phyloP scores from a whole-genome alignment of 208 protist species.

The Ichthyophonus hoferi region DNA sequence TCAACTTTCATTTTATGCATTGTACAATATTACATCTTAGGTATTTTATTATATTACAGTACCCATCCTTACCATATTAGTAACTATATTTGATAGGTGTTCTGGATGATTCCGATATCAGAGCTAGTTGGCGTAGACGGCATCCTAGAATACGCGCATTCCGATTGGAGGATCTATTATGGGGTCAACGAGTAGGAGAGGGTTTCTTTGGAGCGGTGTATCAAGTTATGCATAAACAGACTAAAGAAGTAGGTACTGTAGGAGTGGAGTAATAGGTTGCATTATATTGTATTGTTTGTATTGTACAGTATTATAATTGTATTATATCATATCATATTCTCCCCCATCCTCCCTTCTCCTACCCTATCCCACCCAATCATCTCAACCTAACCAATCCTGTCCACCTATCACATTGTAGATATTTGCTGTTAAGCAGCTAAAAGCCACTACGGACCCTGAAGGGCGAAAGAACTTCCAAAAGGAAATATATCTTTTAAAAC shows the following conservation, averaged over 20 bases:
- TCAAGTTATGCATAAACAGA: background rate
- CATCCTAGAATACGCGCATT: background rate
- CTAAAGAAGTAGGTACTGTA: background rate
- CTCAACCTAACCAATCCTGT: too few relatives aligned
- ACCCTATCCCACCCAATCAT: too few relatives aligned
- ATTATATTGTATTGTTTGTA: too few relatives aligned
- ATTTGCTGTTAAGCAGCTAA: conserved; percentile 12
- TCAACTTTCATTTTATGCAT: too few relatives aligned
- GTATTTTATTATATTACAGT: too few relatives aligned
- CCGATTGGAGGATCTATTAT: background rate
- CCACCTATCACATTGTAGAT: too few relatives aligned
- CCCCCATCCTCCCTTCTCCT: too few relatives aligned
- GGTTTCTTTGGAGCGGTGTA: background rate
- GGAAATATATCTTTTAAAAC: background rate
- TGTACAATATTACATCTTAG: too few relatives aligned
- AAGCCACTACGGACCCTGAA: conserved; percentile 10
- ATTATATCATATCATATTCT: too few relatives aligned
- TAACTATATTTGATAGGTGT: background rate
- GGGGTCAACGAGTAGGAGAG: background rate
- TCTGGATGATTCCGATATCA: background rate
- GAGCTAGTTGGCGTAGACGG: background rate
- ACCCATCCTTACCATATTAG: too few relatives aligned
- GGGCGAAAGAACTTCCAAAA: background rate
- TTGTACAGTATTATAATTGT: too few relatives aligned
- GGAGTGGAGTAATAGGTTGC: background rate